Conservation (phyloP, 1,139 yeast genomes). For the Magnusiomyces paraingens region DNA sequence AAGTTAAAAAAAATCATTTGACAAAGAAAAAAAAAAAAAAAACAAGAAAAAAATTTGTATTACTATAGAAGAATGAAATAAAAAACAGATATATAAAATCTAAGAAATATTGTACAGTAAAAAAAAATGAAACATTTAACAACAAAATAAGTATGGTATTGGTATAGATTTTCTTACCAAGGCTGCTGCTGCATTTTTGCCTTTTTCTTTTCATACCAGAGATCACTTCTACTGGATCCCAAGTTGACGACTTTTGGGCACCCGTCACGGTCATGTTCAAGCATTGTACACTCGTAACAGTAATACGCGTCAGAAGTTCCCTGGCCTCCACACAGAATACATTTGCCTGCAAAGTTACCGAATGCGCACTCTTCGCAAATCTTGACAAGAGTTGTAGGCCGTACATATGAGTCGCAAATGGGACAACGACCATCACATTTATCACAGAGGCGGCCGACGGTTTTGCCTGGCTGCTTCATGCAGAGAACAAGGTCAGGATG, state of each 20-base stretch:
- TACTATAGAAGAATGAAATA: no score
- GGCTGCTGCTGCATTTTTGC: slow-evolving; percentile 10
- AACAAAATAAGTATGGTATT: background rate
- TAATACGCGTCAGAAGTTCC: slow-evolving; percentile 70
- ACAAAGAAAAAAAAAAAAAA: background rate
- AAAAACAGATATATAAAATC: no score
- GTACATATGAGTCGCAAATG: slow-evolving; percentile 78
- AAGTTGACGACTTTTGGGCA: slow-evolving; percentile 81
- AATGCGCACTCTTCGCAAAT: slow-evolving; percentile 83
- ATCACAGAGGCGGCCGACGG: slow-evolving; percentile 64
- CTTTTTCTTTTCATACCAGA: slow-evolving; percentile 53
- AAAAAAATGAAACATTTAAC: background rate
- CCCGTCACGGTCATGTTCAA: slow-evolving; percentile 85
- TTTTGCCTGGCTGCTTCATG: slow-evolving; percentile 76
- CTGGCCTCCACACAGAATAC: slow-evolving; percentile 65
- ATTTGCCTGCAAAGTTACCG: slow-evolving; percentile 57
- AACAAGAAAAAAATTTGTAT: background rate
- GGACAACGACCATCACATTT: slow-evolving; percentile 94
- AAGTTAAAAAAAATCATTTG: background rate
- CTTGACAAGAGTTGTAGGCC: slow-evolving; percentile 63
- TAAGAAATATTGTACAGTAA: background rate
- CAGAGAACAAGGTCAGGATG: slow-evolving; percentile 84
- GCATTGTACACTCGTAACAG: slow-evolving; percentile 76
- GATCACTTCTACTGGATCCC: slow-evolving; percentile 68
- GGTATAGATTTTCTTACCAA: background rate